These are phyloP conservation scores for Viridothelium virens DNA, from an alignment of 495 filamentous ascomycete species.

Conservation along the genomic window DNA sequence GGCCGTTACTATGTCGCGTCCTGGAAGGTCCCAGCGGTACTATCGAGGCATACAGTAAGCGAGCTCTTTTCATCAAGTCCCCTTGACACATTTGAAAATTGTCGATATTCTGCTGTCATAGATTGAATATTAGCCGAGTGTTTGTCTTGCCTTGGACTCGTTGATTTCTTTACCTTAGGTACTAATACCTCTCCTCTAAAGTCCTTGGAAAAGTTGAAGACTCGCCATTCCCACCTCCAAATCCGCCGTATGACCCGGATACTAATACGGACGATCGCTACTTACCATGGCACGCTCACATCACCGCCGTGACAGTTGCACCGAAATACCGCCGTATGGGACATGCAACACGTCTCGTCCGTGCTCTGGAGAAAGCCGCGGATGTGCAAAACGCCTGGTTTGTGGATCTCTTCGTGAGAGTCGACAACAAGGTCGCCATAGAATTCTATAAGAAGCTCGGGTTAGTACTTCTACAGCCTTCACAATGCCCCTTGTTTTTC, in stretches of 20 bases:
- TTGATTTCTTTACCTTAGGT: not conserved
- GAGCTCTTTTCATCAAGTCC: not conserved
- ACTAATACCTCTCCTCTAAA: slow-evolving; percentile 30
- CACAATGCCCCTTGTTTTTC: not conserved
- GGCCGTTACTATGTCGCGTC: slow-evolving; percentile 86
- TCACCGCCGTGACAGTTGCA: slow-evolving; percentile 89
- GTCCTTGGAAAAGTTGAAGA: slow-evolving; percentile 96
- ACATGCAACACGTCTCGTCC: slow-evolving; percentile 70
- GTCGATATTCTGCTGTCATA: too few species aligned
- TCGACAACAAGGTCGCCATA: slow-evolving; percentile 78
- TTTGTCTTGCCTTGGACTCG: not conserved
- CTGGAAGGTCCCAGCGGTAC: slow-evolving; percentile 70
- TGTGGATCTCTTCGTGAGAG: slow-evolving; percentile 86
- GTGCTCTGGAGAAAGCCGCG: slow-evolving; percentile 68
- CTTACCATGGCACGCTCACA: slow-evolving; percentile 95
- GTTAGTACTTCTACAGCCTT: slow-evolving; percentile 39
- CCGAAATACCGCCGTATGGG: slow-evolving; percentile 78
- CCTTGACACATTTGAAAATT: too few species aligned
- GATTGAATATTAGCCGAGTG: not conserved
- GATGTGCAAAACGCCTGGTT: slow-evolving; percentile 85
- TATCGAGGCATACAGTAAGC: slow-evolving; percentile 86
- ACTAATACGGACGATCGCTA: slow-evolving; percentile 43
- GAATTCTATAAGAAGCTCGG: slow-evolving; percentile 85
- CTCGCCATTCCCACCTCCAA: slow-evolving; percentile 55
- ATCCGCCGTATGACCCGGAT: slow-evolving; percentile 54